phyloP scores from a whole-genome alignment of 129 eudicot genomes.

The Escallonia herrerae region DNA sequence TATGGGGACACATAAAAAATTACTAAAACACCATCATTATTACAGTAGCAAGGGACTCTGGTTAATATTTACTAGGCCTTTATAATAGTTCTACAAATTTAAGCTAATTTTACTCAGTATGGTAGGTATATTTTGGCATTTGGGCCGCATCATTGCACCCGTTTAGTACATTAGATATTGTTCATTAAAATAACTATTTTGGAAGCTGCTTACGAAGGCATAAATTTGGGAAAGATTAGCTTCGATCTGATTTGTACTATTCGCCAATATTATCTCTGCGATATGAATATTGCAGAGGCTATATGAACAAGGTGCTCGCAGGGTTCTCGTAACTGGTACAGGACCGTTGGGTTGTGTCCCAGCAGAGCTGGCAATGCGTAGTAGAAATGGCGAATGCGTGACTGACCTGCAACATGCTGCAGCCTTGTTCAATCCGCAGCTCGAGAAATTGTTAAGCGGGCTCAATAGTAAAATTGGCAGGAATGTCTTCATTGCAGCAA shows the following conservation, averaged over 20 bases:
- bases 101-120: too few species aligned
- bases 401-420: constrained; percentile 47
- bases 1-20: too few species aligned
- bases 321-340: constrained; percentile 58
- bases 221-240: constrained; percentile 3
- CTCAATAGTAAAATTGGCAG: constrained; percentile 43
- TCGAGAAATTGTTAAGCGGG: constrained; percentile 29
- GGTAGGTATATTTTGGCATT: too few species aligned
- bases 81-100: too few species aligned
- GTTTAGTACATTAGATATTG: not conserved
- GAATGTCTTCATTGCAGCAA: constrained; percentile 21
- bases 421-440: constrained; percentile 44
- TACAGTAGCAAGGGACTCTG: too few species aligned
- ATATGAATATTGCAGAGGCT: constrained; percentile 36
- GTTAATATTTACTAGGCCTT: too few species aligned
- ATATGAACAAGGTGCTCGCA: constrained; percentile 54
- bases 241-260: too few species aligned
- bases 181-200: not conserved
- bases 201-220: not conserved
- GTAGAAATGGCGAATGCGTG: constrained; percentile 46
- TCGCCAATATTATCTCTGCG: not conserved
- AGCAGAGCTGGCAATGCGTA: constrained; percentile 41
- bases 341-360: constrained; percentile 81
- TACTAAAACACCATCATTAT: too few species aligned
- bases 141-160: not conserved